Conservation (phyloP, 2,329 filamentous ascomycete species). For the Penicillium sp. region DNA sequence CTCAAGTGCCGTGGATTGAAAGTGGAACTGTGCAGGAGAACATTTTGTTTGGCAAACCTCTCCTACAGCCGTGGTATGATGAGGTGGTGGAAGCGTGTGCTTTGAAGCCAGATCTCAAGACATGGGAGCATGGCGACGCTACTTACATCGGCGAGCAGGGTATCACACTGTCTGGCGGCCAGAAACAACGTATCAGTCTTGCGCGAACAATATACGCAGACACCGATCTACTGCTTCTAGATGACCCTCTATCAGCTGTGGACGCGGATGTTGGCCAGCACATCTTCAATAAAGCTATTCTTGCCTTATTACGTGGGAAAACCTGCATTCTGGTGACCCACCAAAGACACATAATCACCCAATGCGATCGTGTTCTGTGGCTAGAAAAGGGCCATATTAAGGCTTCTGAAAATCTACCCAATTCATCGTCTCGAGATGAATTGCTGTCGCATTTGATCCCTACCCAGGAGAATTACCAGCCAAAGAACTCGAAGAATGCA, state of each 20-base stretch:
- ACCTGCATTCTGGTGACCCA: not conserved
- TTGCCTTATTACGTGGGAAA: not conserved
- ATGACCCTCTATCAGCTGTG: not conserved
- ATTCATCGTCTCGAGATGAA: not conserved
- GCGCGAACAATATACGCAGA: not conserved
- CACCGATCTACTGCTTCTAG: not conserved
- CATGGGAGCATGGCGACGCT: not conserved
- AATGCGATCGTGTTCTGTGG: not conserved
- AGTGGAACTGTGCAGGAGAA: slow-evolving; percentile 1
- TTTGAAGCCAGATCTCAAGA: not conserved
- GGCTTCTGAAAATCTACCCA: not conserved
- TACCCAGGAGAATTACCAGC: not conserved
- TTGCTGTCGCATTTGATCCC: not conserved
- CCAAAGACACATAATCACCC: not conserved
- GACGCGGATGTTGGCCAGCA: not conserved
- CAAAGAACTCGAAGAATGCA: not conserved
- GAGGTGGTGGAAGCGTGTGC: not conserved
- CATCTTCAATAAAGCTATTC: not conserved
- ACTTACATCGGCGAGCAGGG: not conserved
- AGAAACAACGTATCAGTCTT: not conserved
- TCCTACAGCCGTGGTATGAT: not conserved
- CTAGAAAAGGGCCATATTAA: not conserved
- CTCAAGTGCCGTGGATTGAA: not conserved
- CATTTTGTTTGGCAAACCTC: not conserved
- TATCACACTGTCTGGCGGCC: not conserved